Evolutionary conservation across 2,329 filamentous ascomycete genomes (phyloP).

Genomic region (Alternaria infectoria): DNA sequence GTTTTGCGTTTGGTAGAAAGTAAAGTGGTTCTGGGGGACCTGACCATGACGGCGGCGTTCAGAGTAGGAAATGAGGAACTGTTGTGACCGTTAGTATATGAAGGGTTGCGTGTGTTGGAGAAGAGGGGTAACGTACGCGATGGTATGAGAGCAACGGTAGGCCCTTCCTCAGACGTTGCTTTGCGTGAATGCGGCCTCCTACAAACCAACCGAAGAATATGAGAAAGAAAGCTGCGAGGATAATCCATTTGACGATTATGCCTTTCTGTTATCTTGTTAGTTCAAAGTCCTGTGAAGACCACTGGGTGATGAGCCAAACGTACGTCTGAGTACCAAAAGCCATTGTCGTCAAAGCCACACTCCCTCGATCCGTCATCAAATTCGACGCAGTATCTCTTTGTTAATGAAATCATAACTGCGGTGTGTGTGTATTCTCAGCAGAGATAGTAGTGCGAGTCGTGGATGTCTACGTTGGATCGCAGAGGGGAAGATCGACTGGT

Average conservation of each 20-base stretch:
- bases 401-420: constrained; percentile 33
- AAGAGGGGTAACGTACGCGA: constrained; percentile 47
- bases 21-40: constrained; percentile 46
- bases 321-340: constrained; percentile 46
- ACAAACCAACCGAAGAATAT: constrained; percentile 68
- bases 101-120: background rate
- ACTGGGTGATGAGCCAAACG: background rate
- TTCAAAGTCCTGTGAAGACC: background rate
- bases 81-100: background rate
- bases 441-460: background rate
- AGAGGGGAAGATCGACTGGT: background rate
- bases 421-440: background rate
- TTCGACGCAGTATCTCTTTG: constrained; percentile 38
- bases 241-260: constrained; percentile 72
- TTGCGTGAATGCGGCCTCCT: constrained; percentile 73
- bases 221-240: constrained; percentile 68
- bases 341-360: constrained; percentile 38
- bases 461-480: background rate
- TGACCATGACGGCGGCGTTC: constrained; percentile 45
- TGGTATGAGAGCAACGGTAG: constrained; percentile 72
- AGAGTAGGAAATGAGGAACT: constrained; percentile 53
- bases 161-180: constrained; percentile 69
- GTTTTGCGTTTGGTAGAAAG: constrained; percentile 45
- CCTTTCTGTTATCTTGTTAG: constrained; percentile 57
- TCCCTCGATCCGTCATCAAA: constrained; percentile 32